phyloP scores from a whole-genome alignment of 2,329 filamentous ascomycete species.

The Fusarium beomiforme region DNA sequence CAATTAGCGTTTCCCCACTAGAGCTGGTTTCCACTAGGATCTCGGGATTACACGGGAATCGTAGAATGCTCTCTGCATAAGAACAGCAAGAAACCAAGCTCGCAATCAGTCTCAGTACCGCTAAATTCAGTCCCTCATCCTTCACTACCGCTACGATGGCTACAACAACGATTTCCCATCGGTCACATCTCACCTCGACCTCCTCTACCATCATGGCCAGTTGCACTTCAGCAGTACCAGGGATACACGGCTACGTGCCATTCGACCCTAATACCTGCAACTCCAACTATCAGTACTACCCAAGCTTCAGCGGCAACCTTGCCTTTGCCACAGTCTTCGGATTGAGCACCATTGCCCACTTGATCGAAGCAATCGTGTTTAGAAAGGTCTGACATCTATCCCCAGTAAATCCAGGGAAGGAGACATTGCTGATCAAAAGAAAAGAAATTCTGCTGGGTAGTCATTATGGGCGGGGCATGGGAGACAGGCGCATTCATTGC shows the following conservation, averaged over 20 bases:
- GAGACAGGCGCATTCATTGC: background rate
- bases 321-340: background rate
- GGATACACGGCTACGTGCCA: background rate
- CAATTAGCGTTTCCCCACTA: background rate
- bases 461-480: background rate
- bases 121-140: background rate
- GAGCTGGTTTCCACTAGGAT: background rate
- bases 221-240: background rate
- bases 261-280: background rate
- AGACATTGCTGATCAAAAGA: background rate
- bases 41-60: background rate
- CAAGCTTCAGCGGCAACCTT: background rate
- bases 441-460: background rate
- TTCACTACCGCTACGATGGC: background rate
- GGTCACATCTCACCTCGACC: background rate
- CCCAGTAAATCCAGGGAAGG: background rate
- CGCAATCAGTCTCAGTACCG: background rate
- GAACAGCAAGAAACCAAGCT: background rate
- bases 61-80: background rate
- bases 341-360: background rate
- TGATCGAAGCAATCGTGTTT: background rate
- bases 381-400: background rate
- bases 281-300: background rate
- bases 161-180: background rate
- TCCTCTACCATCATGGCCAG: background rate